Conservation (phyloP, 192 early-diverging fungal genomes). For the Coemansia sp. region DNA sequence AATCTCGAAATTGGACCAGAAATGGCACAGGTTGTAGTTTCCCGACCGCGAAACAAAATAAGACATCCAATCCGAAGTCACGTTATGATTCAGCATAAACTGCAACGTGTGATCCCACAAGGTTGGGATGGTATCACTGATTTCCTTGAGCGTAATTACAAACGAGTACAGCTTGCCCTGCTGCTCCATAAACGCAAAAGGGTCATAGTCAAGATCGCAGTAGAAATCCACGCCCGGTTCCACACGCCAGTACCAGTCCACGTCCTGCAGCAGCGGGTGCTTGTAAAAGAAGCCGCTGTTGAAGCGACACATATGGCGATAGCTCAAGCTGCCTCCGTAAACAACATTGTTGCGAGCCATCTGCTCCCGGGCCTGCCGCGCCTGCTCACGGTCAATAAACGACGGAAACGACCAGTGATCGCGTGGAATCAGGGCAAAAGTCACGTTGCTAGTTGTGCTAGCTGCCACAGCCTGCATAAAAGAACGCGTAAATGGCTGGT, state of each 20-base stretch:
- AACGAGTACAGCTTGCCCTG: constrained; percentile 73
- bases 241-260: constrained; percentile 87
- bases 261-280: constrained; percentile 66
- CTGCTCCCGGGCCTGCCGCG: constrained; percentile 38
- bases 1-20: constrained; percentile 84
- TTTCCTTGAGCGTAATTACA: constrained; percentile 57
- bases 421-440: constrained; percentile 55
- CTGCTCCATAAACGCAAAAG: constrained; percentile 74
- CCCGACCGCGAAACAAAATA: constrained; percentile 31
- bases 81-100: constrained; percentile 35
- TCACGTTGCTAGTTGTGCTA: constrained; percentile 56
- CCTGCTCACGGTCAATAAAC: constrained; percentile 40
- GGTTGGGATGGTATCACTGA: constrained; percentile 53
- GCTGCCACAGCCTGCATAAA: constrained; percentile 48
- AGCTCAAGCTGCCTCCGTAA: constrained; percentile 72
- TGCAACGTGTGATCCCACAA: constrained; percentile 55
- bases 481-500: constrained; percentile 58
- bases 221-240: constrained; percentile 81
- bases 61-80: constrained; percentile 36
- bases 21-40: constrained; percentile 70
- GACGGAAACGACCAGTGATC: constrained; percentile 57
- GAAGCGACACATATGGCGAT: constrained; percentile 88
- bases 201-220: constrained; percentile 82
- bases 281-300: constrained; percentile 56
- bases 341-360: constrained; percentile 64